A percentile compares a stretch with the other conserved stretches of the same genome.
phyloP scores from a whole-genome alignment of 495 filamentous ascomycete species.

The Annulohypoxylon maeteangense region DNA sequence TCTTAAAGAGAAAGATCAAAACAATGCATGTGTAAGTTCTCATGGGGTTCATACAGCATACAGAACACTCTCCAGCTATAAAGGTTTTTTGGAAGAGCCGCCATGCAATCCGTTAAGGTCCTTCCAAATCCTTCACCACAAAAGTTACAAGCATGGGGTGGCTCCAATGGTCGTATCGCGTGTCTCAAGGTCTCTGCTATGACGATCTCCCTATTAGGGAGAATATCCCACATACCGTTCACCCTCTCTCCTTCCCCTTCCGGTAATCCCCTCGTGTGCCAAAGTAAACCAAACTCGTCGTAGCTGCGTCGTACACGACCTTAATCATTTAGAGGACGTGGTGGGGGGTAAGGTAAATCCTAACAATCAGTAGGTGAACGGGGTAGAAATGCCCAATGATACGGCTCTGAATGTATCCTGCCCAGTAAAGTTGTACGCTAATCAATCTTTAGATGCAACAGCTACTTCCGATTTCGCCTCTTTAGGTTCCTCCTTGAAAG shows the following conservation, averaged over 20 bases:
- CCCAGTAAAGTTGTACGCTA: constrained; percentile 14
- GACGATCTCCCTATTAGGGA: constrained; percentile 10
- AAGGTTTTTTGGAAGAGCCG: constrained; percentile 26
- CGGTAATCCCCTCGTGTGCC: constrained; percentile 29
- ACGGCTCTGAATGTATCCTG: constrained; percentile 36
- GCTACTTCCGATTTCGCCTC: constrained; percentile 35
- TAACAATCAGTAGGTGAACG: constrained; percentile 23
- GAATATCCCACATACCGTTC: constrained; percentile 21
- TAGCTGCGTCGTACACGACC: constrained; percentile 35
- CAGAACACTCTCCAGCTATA: constrained; percentile 18
- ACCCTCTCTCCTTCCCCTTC: constrained; percentile 13
- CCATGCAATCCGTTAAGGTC: constrained; percentile 18
- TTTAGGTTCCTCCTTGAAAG: constrained; percentile 44
- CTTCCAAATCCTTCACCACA: constrained; percentile 9
- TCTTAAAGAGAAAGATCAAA: constrained; percentile 37
- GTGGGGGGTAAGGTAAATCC: constrained; percentile 24
- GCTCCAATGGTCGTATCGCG: constrained; percentile 35
- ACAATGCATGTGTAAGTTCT: constrained; percentile 21
- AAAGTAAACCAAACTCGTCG: constrained; percentile 43
- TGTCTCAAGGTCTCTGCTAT: constrained; percentile 32
- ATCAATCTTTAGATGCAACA: constrained; percentile 42
- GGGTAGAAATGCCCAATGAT: constrained; percentile 17
- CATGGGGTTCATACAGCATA: constrained; percentile 31
- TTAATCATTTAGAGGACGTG: constrained; percentile 27
- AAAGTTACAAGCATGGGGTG: constrained; percentile 1